Evolutionary conservation across 805 yeast species (phyloP).

Genomic region (Saturnispora hagleri): DNA sequence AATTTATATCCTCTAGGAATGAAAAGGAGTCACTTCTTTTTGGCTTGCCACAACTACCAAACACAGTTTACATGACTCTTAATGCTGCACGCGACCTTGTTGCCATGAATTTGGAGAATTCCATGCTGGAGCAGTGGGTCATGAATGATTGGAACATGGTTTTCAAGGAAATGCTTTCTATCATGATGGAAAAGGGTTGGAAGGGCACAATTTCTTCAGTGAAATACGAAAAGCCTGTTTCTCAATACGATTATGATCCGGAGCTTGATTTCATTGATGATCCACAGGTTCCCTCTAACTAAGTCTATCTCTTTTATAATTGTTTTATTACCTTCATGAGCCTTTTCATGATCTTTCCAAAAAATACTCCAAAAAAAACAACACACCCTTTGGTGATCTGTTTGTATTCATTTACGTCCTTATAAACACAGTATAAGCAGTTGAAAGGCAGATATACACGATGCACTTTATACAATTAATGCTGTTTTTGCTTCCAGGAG

Average conservation of each 20-base stretch:
- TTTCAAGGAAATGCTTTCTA: constrained; percentile 29
- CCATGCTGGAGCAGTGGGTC: constrained; percentile 26
- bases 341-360: background rate
- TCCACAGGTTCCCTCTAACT: background rate
- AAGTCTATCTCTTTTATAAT: background rate
- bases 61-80: constrained; percentile 43
- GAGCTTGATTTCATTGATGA: constrained; percentile 23
- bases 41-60: constrained; percentile 69
- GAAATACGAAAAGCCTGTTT: constrained; percentile 16
- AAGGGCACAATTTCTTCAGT: constrained; percentile 26
- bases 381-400: background rate
- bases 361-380: background rate
- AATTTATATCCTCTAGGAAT: constrained; percentile 47
- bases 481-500: constrained; percentile 10
- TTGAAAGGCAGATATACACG: background rate
- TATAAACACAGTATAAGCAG: background rate
- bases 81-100: constrained; percentile 26
- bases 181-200: constrained; percentile 29
- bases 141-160: constrained; percentile 29
- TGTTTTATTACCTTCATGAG: background rate
- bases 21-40: constrained; percentile 50
- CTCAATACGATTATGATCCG: constrained; percentile 23
- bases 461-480: background rate
- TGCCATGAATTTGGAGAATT: constrained; percentile 25
- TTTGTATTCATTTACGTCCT: background rate